These are phyloP conservation scores for Phytopythium chamaehyphon DNA, from an alignment of 352 stramenopile genomes.

Conservation along the genomic window DNA sequence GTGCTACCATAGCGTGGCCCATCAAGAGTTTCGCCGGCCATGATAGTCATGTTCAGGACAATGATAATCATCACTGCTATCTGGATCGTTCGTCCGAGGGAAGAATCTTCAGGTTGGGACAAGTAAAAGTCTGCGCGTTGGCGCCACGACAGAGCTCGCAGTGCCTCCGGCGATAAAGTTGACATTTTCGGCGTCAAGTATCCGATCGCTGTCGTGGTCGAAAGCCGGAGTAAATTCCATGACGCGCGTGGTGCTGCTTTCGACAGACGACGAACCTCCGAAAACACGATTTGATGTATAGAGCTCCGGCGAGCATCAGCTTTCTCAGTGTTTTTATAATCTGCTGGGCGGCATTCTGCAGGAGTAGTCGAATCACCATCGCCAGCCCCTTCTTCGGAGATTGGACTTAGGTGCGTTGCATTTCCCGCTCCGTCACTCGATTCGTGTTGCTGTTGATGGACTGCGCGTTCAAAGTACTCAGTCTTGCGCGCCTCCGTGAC, in stretches of 20 bases:
- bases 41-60: constrained; percentile 31
- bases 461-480: background rate
- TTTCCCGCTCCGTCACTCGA: background rate
- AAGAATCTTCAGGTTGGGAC: constrained; percentile 33
- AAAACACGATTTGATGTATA: background rate
- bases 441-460: background rate
- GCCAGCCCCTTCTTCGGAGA: background rate
- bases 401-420: background rate
- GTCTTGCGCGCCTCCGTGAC: constrained; percentile 15
- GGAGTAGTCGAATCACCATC: background rate
- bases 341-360: background rate
- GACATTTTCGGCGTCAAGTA: constrained; percentile 2
- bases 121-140: constrained; percentile 36
- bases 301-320: background rate
- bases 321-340: background rate
- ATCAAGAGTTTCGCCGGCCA: constrained; percentile 46
- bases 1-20: constrained; percentile 38
- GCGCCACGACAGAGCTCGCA: constrained; percentile 28
- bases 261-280: constrained; percentile 1
- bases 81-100: constrained; percentile 32
- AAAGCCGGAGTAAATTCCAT: background rate
- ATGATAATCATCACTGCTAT: constrained; percentile 28
- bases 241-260: background rate
- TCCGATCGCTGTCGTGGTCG: background rate
- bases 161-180: constrained; percentile 8